phyloP scores from a whole-genome alignment of 331 rosid genomes.

The Ulmus americana region DNA sequence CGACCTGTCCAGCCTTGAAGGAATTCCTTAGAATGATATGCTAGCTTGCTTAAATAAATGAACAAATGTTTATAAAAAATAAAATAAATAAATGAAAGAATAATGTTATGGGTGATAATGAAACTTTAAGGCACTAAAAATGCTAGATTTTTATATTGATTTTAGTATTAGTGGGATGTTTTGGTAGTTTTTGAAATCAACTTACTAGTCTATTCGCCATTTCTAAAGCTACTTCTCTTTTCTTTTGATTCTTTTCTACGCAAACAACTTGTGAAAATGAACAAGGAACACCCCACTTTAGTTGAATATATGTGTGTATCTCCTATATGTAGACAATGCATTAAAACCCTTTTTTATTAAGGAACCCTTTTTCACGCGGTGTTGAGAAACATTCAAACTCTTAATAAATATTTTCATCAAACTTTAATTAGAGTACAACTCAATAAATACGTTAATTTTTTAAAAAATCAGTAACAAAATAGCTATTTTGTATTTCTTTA shows the following conservation, averaged over 20 bases:
- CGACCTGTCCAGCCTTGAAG: neutral
- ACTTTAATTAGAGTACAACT: too few relatives aligned
- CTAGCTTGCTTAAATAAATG: slow-evolving; percentile 2
- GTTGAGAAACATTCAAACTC: too few relatives aligned
- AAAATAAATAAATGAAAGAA: neutral
- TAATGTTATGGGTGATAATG: neutral
- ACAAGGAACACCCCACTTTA: too few relatives aligned
- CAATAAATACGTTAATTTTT: too few relatives aligned
- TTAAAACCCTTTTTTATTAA: too few relatives aligned
- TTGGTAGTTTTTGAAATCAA: neutral
- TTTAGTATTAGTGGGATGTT: neutral
- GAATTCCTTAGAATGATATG: neutral
- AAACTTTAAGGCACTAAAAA: neutral
- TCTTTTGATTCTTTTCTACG: slow-evolving; percentile 1
- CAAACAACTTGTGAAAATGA: neutral
- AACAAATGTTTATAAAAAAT: neutral
- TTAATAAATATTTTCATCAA: too few relatives aligned
- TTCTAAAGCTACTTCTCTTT: neutral
- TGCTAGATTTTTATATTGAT: neutral
- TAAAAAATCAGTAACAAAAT: too few relatives aligned
- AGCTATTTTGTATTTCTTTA: too few relatives aligned
- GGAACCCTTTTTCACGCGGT: too few relatives aligned
- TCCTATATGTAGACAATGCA: too few relatives aligned
- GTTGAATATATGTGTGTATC: too few relatives aligned
- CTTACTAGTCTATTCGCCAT: neutral